Base-by-base conservation (phyloP, 1,139 yeast genomes). In the Debaryomyces sp. region DNA sequence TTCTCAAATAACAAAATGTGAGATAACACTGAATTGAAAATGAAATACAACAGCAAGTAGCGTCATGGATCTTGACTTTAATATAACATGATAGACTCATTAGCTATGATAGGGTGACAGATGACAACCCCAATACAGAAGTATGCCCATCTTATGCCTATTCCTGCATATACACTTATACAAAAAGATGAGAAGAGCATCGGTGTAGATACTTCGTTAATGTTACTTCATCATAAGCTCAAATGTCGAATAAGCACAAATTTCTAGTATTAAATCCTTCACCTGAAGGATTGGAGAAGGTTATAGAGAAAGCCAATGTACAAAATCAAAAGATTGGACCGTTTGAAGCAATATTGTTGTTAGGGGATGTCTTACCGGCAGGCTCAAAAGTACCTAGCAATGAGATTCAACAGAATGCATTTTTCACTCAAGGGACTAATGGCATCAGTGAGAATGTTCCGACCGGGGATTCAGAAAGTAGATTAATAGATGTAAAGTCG, bases 291-390 rank as follows among this genome's bases (percentile, higher is more conserved):
- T 50, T 81, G 5, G 72, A 70, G 1, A 70, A 69, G 41, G 76
- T 82, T 0, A 57, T 82, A 7, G 66, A 61, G 10, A 82, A 83
- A 50, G 74, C 84, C 3, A 80, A 80, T 56, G 47, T 68, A 0
- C 76, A 85, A 47, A 70, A 84, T 56, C 51, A 61, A 18, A 84
- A 81, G 55, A 82, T 82, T 44, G 90, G 90, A 0, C 89, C 89
- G 0, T 86, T 86, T 60, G 86, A 78, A 45, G 71, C 78, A 4
- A 77, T 80, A 1, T 41, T 85, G 6, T 60, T 85, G 7, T 54
- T 85, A 9, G 88, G 89, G 2, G 78, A 78, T 53, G 67, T 73
- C 2, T 46, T 71, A 4, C 63, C 70, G 51, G 18, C 36, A 27
- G 49, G 41, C n/a, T 26, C 49, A 15, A 23, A 29, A 21, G 44